These are phyloP conservation scores for Ganoderma meredithae DNA, from an alignment of 1,284 basidiomycete species.

Conservation along the genomic window DNA sequence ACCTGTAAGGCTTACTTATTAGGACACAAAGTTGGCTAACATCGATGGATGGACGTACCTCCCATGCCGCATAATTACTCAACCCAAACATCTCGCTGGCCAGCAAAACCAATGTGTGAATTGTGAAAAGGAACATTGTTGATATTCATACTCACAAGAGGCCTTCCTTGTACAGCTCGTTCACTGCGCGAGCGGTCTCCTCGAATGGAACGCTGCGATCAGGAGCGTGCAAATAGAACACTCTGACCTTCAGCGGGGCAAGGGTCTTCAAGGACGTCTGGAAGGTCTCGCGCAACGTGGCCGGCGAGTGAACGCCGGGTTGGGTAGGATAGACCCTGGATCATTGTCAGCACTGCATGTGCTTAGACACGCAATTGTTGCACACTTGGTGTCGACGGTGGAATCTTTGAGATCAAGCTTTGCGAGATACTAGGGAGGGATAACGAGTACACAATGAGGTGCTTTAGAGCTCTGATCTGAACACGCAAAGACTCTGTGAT, in stretches of 20 bases:
- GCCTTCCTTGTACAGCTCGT: conserved; percentile 53
- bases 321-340: conserved; percentile 51
- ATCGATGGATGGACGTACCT: conserved; percentile 35
- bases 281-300: conserved; percentile 47
- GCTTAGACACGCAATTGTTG: not conserved
- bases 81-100: conserved; percentile 55
- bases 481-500: conserved; percentile 55
- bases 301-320: conserved; percentile 49
- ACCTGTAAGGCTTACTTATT: conserved; percentile 44
- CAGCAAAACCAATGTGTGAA: not conserved
- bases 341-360: not conserved
- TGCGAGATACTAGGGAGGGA: conserved; percentile 45
- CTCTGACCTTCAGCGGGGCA: conserved; percentile 47
- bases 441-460: not conserved
- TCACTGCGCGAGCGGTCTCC: conserved; percentile 51
- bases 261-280: conserved; percentile 48
- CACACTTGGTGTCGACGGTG: conserved; percentile 59
- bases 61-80: conserved; percentile 55
- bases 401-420: conserved; percentile 51
- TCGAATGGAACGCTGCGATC: conserved; percentile 56
- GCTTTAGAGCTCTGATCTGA: not conserved
- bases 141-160: conserved; percentile 47
- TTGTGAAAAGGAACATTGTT: not conserved
- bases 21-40: not conserved
- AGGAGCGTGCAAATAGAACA: conserved; percentile 57